Evolutionary conservation across 352 stramenopile species (phyloP).

Genomic region (Phytophthora hybrid): DNA sequence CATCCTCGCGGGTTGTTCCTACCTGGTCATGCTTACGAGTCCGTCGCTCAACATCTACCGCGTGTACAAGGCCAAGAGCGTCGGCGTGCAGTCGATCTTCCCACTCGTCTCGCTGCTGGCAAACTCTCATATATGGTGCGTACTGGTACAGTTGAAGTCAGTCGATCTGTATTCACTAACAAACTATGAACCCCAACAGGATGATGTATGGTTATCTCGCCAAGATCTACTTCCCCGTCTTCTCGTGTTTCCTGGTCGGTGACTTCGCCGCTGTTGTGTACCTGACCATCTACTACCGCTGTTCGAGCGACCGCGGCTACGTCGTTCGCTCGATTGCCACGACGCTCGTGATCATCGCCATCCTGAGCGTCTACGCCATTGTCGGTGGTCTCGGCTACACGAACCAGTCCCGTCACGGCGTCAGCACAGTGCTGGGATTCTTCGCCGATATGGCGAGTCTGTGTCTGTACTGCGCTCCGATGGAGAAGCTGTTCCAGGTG

Average conservation of each 20-base stretch:
- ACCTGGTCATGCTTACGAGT: slow-evolving; percentile 37
- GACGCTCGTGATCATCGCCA: slow-evolving; percentile 25
- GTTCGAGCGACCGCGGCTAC: slow-evolving; percentile 38
- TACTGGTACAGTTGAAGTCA: neutral
- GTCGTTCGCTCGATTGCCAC: slow-evolving; percentile 24
- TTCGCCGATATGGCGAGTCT: slow-evolving; percentile 52
- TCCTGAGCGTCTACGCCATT: slow-evolving; percentile 51
- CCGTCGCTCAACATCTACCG: slow-evolving; percentile 33
- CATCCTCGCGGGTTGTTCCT: slow-evolving; percentile 30
- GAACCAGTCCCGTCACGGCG: slow-evolving; percentile 38
- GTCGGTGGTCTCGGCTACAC: slow-evolving; percentile 43
- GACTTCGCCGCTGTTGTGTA: slow-evolving; percentile 40
- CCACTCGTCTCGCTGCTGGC: slow-evolving; percentile 39
- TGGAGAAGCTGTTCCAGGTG: slow-evolving; percentile 53
- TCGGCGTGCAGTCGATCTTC: slow-evolving; percentile 37
- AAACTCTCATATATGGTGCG: slow-evolving; percentile 41
- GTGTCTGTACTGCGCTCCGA: slow-evolving; percentile 55
- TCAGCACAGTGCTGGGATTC: slow-evolving; percentile 44
- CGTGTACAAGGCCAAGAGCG: slow-evolving; percentile 32
- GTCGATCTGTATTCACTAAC: slow-evolving; percentile 6
- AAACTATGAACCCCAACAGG: neutral
- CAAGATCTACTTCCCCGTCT: slow-evolving; percentile 48
- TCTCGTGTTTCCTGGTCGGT: slow-evolving; percentile 45
- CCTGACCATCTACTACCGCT: slow-evolving; percentile 43
- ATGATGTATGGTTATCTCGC: slow-evolving; percentile 54